Evolutionary conservation across 192 early-diverging fungal genomes (phyloP).

Genomic region (Thoreauomyces humboldtii): DNA sequence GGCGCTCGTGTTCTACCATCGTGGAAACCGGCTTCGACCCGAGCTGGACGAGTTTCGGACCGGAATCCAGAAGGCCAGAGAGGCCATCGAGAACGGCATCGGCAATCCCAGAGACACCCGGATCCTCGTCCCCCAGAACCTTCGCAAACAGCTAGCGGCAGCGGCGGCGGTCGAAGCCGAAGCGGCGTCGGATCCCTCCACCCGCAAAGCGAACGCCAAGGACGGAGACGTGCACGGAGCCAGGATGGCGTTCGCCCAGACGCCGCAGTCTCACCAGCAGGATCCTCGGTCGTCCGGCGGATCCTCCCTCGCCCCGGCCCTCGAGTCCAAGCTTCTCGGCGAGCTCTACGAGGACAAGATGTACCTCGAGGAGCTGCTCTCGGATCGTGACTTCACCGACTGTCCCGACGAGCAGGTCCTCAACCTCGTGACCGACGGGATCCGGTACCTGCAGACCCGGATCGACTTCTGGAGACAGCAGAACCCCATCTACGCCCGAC

Average conservation of each 20-base stretch:
- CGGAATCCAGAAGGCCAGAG: conserved; percentile 61
- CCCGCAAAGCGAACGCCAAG: conserved; percentile 17
- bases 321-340: conserved; percentile 50
- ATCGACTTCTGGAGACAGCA: conserved; percentile 62
- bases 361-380: conserved; percentile 44
- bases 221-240: conserved; percentile 16
- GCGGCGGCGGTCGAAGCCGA: conserved; percentile 22
- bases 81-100: conserved; percentile 62
- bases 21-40: conserved; percentile 53
- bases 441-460: conserved; percentile 48
- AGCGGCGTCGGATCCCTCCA: conserved; percentile 27
- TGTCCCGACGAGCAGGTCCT: conserved; percentile 48
- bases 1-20: conserved; percentile 57
- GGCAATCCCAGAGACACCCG: conserved; percentile 36
- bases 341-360: conserved; percentile 56
- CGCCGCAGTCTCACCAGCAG: not conserved
- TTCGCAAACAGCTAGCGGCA: conserved; percentile 24
- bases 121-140: conserved; percentile 21
- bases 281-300: no score
- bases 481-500: conserved; percentile 54
- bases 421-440: conserved; percentile 46
- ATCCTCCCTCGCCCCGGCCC: conserved; percentile 29
- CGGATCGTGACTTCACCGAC: conserved; percentile 48
- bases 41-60: conserved; percentile 60
- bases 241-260: not conserved